phyloP scores from a whole-genome alignment of 176 grass and related monocot genomes.

The Oryza australiensis region DNA sequence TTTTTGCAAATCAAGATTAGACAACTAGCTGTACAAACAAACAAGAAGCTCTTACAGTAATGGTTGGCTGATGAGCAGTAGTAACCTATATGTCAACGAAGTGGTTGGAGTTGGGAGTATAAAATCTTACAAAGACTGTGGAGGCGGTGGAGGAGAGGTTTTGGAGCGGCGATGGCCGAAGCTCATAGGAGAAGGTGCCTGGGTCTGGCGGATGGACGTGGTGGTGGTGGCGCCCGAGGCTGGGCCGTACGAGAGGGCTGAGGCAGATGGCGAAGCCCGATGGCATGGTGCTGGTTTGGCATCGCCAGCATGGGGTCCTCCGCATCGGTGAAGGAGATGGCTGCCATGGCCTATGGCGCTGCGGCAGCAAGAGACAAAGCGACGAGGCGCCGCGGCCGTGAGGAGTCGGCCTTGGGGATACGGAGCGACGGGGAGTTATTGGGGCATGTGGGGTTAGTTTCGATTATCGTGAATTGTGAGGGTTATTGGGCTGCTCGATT shows the following conservation, averaged over 20 bases:
- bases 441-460: too few species aligned
- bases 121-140: too few species aligned
- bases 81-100: conserved; percentile 41
- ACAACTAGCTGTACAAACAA: conserved; percentile 37
- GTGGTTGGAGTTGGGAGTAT: conserved; percentile 32
- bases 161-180: conserved; percentile 67
- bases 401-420: too few species aligned
- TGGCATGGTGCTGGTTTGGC: conserved; percentile 32
- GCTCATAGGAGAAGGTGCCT: conserved; percentile 50
- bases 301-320: conserved; percentile 35
- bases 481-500: too few species aligned
- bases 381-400: too few species aligned
- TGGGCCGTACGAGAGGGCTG: conserved; percentile 83
- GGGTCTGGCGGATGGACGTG: conserved; percentile 40
- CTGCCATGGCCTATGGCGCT: too few species aligned
- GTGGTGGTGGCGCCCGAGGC: conserved; percentile 50
- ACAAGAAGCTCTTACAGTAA: conserved; percentile 26
- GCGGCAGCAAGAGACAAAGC: too few species aligned
- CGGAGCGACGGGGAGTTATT: too few species aligned
- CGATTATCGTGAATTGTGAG: too few species aligned
- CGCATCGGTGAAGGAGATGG: conserved; percentile 72
- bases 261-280: conserved; percentile 75
- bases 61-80: conserved; percentile 33
- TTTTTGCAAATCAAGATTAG: conserved; percentile 33
- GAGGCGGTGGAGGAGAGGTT: conserved; percentile 32